These are phyloP conservation scores for Trichomonascus vanleenenianus DNA, from an alignment of 805 yeast species.

Conservation along the genomic window DNA sequence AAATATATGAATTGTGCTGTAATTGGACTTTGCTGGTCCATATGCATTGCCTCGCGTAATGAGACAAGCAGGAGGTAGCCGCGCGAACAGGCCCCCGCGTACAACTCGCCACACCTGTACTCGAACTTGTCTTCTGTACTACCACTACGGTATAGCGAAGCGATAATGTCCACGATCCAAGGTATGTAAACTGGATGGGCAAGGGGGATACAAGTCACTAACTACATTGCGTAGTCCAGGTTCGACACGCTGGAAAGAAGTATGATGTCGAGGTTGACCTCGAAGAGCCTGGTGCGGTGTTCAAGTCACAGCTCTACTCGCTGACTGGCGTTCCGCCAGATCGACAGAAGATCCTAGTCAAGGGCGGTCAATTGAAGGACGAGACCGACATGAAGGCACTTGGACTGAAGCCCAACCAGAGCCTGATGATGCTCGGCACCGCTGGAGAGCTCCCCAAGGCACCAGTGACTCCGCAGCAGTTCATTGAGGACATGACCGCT, in stretches of 20 bases:
- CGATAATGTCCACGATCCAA: conserved; percentile 1
- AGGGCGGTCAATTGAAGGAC: conserved; percentile 80
- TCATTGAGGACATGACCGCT: conserved; percentile 61
- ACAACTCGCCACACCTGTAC: too few relatives aligned
- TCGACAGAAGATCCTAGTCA: conserved; percentile 83
- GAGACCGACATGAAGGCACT: conserved; percentile 47
- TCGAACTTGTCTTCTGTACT: too few relatives aligned
- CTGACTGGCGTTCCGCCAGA: conserved; percentile 77
- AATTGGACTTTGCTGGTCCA: too few relatives aligned
- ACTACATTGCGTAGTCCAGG: conserved; percentile 27
- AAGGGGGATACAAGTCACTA: background rate
- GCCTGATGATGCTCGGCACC: conserved; percentile 86
- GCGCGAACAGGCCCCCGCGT: too few relatives aligned
- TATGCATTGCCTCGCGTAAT: too few relatives aligned
- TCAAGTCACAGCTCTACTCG: conserved; percentile 63
- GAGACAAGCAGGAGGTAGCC: too few relatives aligned
- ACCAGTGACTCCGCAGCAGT: conserved; percentile 43
- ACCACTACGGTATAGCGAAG: background rate
- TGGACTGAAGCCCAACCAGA: conserved; percentile 54
- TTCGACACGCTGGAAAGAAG: conserved; percentile 64
- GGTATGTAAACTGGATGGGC: background rate
- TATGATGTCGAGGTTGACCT: conserved; percentile 51
- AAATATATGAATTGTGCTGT: too few relatives aligned
- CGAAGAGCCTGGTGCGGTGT: conserved; percentile 47
- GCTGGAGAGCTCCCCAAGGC: conserved; percentile 55